Conservation (phyloP, 306 rosid species). For the Senna siamea region DNA sequence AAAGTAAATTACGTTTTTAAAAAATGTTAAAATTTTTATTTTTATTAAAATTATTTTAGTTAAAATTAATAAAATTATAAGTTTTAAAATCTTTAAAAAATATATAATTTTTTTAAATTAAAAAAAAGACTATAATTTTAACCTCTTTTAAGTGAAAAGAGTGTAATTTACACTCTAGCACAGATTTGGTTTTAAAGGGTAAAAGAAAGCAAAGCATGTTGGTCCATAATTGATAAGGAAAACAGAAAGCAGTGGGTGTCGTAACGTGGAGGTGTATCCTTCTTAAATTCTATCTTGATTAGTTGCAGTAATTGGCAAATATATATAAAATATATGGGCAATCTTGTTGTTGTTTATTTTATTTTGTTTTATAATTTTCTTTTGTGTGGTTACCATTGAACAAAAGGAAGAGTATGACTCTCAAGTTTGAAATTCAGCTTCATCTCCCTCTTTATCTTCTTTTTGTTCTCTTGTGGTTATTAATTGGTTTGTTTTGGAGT, state of each 20-base stretch:
- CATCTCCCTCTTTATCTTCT: neutral
- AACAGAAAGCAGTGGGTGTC: neutral
- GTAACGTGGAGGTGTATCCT: conserved; percentile 18
- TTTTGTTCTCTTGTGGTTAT: neutral
- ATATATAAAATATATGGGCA: too few species aligned
- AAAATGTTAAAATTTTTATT: too few species aligned
- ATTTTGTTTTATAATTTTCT: neutral
- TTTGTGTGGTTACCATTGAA: neutral
- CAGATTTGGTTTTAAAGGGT: too few species aligned
- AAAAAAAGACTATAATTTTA: too few species aligned
- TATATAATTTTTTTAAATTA: too few species aligned
- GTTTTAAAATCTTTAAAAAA: too few species aligned
- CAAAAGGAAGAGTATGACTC: neutral
- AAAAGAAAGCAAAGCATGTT: neutral
- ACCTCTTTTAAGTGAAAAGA: too few species aligned
- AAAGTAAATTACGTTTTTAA: too few species aligned
- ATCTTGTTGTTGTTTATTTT: neutral
- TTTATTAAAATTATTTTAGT: too few species aligned
- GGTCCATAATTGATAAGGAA: neutral
- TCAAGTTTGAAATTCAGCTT: neutral
- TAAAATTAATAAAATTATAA: too few species aligned
- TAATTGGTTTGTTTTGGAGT: neutral
- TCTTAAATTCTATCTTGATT: conserved; percentile 14
- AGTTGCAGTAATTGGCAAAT: neutral
- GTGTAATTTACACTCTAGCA: too few species aligned